These are phyloP conservation scores for Colletotrichum sp. DNA, from an alignment of 2,329 filamentous ascomycete species.

Conservation along the genomic window DNA sequence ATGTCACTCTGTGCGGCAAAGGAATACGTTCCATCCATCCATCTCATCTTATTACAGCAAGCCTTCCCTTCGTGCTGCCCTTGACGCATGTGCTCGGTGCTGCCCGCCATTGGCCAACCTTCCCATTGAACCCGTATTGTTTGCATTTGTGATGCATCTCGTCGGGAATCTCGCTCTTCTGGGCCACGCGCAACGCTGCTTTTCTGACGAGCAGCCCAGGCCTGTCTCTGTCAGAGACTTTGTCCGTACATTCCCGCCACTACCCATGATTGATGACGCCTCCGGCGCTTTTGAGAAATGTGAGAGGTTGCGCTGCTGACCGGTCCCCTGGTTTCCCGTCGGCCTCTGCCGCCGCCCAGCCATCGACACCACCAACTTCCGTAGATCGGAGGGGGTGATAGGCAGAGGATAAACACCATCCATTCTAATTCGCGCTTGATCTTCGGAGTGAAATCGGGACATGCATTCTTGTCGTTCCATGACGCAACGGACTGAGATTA, in stretches of 20 bases:
- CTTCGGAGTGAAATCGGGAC: neutral
- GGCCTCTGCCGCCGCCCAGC: slow-evolving; percentile 7
- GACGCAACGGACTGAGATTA: neutral
- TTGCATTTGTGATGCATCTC: neutral
- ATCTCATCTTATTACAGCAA: neutral
- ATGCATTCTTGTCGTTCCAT: neutral
- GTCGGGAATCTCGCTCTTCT: neutral
- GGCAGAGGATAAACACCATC: neutral
- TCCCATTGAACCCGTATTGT: neutral
- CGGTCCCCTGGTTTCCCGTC: slow-evolving; percentile 1
- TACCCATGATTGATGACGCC: slow-evolving; percentile 5
- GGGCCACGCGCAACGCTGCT: neutral
- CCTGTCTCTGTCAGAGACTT: neutral
- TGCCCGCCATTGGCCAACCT: slow-evolving; percentile 7
- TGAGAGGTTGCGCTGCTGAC: neutral
- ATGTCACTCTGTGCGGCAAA: neutral
- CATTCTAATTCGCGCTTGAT: neutral
- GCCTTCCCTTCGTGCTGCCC: neutral
- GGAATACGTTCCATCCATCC: neutral
- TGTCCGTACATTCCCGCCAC: neutral
- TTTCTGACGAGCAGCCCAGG: neutral
- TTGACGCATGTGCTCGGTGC: slow-evolving; percentile 7
- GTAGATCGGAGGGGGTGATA: slow-evolving; percentile 11
- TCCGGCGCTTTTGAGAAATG: slow-evolving; percentile 17
- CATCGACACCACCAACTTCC: slow-evolving; percentile 3